phyloP scores from a whole-genome alignment of 495 filamentous ascomycete species.

The Mycothermus thermophilus region DNA sequence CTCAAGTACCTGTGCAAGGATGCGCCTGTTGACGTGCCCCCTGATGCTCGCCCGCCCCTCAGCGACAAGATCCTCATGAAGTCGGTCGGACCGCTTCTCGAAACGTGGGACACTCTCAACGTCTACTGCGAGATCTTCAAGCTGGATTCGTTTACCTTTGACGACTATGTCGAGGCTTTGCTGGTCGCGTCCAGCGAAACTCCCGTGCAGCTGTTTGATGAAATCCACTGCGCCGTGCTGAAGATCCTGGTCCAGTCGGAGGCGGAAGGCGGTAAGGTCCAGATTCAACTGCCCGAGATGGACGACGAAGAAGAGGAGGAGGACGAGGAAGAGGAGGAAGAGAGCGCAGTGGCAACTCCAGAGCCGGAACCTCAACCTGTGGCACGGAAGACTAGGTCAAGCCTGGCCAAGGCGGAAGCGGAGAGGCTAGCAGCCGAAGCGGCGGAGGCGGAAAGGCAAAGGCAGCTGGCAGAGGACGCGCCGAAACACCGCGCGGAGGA shows the following conservation, averaged over 20 bases:
- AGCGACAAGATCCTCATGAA: slow-evolving; percentile 56
- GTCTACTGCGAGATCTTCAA: slow-evolving; percentile 89
- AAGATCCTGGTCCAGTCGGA: slow-evolving; percentile 71
- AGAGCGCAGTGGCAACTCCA: slow-evolving; percentile 46
- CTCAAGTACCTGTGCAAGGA: slow-evolving; percentile 65
- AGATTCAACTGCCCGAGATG: slow-evolving; percentile 64
- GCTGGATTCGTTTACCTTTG: slow-evolving; percentile 93
- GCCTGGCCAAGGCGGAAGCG: slow-evolving; percentile 66
- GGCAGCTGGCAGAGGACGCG: slow-evolving; percentile 24
- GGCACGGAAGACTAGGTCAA: slow-evolving; percentile 67
- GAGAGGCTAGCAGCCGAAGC: slow-evolving; percentile 45
- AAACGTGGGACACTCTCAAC: slow-evolving; percentile 92
- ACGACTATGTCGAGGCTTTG: slow-evolving; percentile 87
- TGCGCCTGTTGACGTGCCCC: slow-evolving; percentile 23
- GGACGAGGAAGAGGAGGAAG: slow-evolving; percentile 46
- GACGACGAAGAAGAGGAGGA: slow-evolving; percentile 48
- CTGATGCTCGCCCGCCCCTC: slow-evolving; percentile 15
- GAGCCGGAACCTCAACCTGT: slow-evolving; percentile 51
- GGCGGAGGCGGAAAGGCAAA: slow-evolving; percentile 32
- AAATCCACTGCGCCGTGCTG: slow-evolving; percentile 81
- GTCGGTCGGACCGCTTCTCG: slow-evolving; percentile 65
- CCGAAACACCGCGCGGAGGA: slow-evolving; percentile 65
- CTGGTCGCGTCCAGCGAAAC: slow-evolving; percentile 60
- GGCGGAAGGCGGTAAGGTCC: slow-evolving; percentile 61
- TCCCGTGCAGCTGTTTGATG: slow-evolving; percentile 76